Conservation (phyloP, 106 monocot genomes). For the Posidonia australis region DNA sequence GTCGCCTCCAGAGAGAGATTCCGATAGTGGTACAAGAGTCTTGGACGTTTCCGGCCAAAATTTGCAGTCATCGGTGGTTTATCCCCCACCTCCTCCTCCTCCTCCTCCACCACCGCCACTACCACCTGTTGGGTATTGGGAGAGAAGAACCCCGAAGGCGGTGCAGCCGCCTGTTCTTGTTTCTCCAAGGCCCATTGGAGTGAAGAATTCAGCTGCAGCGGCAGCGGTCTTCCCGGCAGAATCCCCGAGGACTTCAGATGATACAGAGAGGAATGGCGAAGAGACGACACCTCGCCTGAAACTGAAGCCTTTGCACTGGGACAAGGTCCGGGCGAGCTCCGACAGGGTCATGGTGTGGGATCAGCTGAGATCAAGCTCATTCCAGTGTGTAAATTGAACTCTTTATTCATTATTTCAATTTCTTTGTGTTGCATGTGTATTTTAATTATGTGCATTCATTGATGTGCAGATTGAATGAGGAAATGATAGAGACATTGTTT, state of each 20-base stretch:
- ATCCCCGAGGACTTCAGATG: conserved; percentile 8
- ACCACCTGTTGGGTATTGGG: conserved; percentile 35
- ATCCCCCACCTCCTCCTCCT: conserved; percentile 9
- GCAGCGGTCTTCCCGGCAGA: conserved; percentile 4
- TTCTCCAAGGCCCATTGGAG: conserved; percentile 6
- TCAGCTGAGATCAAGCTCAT: conserved; percentile 87
- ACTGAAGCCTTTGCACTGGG: conserved; percentile 95
- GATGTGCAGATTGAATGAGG: conserved; percentile 34
- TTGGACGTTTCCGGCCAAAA: not conserved
- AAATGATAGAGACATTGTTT: conserved; percentile 45
- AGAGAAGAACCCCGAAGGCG: conserved; percentile 22
- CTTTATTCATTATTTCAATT: not conserved
- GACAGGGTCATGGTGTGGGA: conserved; percentile 89
- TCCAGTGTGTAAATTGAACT: conserved; percentile 37
- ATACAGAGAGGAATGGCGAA: conserved; percentile 16
- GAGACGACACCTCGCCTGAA: conserved; percentile 34
- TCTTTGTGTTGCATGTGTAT: not conserved
- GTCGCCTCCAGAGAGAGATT: conserved; percentile 17
- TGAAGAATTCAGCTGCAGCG: conserved; percentile 1
- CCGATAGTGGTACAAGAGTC: not conserved
- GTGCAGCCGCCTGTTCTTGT: conserved; percentile 12
- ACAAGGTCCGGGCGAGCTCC: conserved; percentile 90
- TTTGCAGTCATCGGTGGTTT: not conserved
- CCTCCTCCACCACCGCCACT: conserved; percentile 32
- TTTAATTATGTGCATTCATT: not conserved